Evolutionary conservation across 192 early-diverging fungal species (phyloP), one percentile per base, ranked within the genome.

Genomic region (Coemansia sp.): DNA sequence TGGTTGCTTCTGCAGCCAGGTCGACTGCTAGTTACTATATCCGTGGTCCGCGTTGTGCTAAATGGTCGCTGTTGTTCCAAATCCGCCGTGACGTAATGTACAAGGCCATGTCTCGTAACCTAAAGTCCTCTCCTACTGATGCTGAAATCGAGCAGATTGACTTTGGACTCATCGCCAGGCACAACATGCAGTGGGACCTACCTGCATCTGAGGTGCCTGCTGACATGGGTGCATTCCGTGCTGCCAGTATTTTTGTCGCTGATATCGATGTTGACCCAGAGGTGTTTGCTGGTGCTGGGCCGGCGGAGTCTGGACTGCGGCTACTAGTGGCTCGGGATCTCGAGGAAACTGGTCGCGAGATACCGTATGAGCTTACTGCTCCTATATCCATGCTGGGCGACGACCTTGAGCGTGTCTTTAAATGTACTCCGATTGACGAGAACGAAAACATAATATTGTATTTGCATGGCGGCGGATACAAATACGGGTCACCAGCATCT

Each of bases 391-490:
- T 73, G 46, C 50, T 63, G 19, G 26, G 28, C 17, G 49, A 23
- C 9, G 11, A 40, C 14, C 17, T 9, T 40, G 57, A 66, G 19
- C 58, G 30, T 1, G 52, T 32, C 35, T 81, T 81, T 47, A 53
- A 42, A 7, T 76, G 71, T 28, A 30, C 38, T 21, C 79, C 79
- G 38, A 19, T 76, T 10, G 21, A 46, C 3, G 42, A 6, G 10
- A 53, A 73, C n/a, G 85, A 87, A 40, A 75, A 78, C n/a, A 85
- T 89, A 2, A 68, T 95, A 6, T 74, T 95, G 30, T 96, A 90
- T 66, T 64, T 91, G 32, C 94, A 95, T 62, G 94, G 94, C 42
- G 92, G 92, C 37, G 90, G 76, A 3, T 92, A 89, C 78, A 75
- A 81, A 43, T 44, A 88, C 3, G 77, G 86, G 6, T 82, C 80